These are phyloP conservation scores for Viridothelium virens DNA, from an alignment of 495 filamentous ascomycete species.

Conservation along the genomic window DNA sequence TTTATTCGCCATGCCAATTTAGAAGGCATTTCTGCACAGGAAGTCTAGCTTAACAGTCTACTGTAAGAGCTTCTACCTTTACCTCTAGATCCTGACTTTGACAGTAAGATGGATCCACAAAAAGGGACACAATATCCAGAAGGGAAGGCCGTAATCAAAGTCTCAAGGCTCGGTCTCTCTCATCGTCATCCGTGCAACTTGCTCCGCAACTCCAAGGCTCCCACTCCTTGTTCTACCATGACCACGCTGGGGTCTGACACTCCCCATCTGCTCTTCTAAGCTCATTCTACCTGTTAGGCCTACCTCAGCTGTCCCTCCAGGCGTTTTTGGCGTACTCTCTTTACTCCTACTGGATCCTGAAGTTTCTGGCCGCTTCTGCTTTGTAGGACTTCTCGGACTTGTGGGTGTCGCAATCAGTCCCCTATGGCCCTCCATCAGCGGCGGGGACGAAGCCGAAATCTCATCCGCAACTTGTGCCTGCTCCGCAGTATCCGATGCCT, in stretches of 20 bases:
- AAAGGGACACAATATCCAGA: neutral
- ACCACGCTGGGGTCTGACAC: neutral
- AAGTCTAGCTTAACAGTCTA: neutral
- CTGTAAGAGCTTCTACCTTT: too few relatives aligned
- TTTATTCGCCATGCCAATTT: neutral
- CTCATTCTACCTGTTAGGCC: neutral
- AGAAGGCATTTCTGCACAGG: neutral
- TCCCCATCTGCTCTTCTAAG: slow-evolving; percentile 4
- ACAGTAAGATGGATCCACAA: too few relatives aligned
- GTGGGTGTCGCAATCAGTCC: neutral
- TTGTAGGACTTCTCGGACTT: neutral
- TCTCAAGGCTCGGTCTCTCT: neutral
- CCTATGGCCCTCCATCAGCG: neutral
- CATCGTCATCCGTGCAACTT: slow-evolving; percentile 5
- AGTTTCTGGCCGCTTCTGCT: neutral
- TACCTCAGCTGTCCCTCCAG: neutral
- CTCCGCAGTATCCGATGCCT: neutral
- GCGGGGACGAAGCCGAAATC: slow-evolving; percentile 3
- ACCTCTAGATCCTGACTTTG: too few relatives aligned
- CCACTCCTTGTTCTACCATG: slow-evolving; percentile 2
- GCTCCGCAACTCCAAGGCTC: slow-evolving; percentile 9
- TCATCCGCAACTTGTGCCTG: neutral
- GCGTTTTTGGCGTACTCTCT: neutral
- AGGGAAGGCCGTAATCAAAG: neutral
- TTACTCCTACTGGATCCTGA: neutral